Percentiles rank a stretch among this genome's conserved stretches.
Evolutionary conservation across 2,329 filamentous ascomycete species (phyloP).

Genomic region (Sarocladiaceae sp.): DNA sequence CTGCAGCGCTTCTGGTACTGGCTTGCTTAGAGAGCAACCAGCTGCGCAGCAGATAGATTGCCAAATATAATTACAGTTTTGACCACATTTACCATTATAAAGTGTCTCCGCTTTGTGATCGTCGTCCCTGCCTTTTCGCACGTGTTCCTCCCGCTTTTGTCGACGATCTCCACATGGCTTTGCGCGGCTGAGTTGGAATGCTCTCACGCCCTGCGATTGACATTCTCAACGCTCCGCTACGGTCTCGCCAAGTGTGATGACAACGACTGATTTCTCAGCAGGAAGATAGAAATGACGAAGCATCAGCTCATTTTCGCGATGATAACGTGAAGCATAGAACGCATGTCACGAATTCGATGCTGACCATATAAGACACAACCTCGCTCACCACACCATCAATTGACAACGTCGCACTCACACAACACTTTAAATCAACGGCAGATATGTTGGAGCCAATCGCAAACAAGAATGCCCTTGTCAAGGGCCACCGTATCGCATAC

Average conservation of each 20-base stretch:
- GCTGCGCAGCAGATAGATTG: neutral
- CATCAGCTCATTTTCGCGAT: no score
- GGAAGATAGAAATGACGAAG: no score
- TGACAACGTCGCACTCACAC: neutral
- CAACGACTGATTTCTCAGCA: neutral
- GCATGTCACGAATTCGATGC: no score
- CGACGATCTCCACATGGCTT: no score
- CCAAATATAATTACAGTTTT: no score
- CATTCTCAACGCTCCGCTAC: neutral
- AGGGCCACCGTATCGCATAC: conserved; percentile 22
- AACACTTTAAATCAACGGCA: neutral
- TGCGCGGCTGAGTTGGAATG: no score
- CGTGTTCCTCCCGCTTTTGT: no score
- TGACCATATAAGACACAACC: no score
- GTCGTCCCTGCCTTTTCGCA: no score
- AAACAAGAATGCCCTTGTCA: conserved; percentile 22
- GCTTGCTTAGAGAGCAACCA: conserved; percentile 36
- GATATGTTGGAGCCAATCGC: conserved; percentile 15
- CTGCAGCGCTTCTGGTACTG: conserved; percentile 52
- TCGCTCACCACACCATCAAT: neutral
- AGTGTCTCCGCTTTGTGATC: no score
- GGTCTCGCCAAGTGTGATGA: neutral
- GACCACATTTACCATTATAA: no score
- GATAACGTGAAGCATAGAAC: no score
- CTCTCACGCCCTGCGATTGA: neutral